Evolutionary conservation across 495 filamentous ascomycete genomes (phyloP).

Genomic region (Hypoxylon crocopeplum): DNA sequence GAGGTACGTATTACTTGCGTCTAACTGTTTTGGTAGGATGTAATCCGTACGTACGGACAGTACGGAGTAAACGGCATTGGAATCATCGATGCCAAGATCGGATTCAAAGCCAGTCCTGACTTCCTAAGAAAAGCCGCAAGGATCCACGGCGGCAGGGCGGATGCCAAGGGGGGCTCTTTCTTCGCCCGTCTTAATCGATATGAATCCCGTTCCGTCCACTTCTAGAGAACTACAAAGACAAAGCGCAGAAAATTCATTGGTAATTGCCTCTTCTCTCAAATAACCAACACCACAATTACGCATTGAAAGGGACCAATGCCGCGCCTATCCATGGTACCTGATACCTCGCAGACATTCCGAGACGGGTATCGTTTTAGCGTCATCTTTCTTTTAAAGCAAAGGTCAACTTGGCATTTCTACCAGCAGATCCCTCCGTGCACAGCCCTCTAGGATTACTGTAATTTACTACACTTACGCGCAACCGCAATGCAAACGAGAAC

Average conservation of each 20-base stretch:
- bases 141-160: too few species aligned
- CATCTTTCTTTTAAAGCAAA: conserved; percentile 22
- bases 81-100: conserved; percentile 37
- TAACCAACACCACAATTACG: too few species aligned
- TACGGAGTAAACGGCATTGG: conserved; percentile 28
- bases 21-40: too few species aligned
- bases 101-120: not conserved
- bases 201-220: too few species aligned
- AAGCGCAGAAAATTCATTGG: too few species aligned
- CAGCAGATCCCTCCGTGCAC: conserved; percentile 17
- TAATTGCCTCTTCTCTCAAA: too few species aligned
- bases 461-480: conserved; percentile 27
- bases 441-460: conserved; percentile 32
- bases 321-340: not conserved
- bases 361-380: conserved; percentile 36
- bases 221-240: too few species aligned
- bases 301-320: too few species aligned
- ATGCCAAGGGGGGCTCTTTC: too few species aligned
- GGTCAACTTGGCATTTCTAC: conserved; percentile 18
- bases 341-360: conserved; percentile 19
- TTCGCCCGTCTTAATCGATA: too few species aligned
- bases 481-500: conserved; percentile 4
- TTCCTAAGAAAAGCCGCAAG: conserved; percentile 15
- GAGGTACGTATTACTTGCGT: too few species aligned
- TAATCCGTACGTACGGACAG: conserved; percentile 10